phyloP scores from a whole-genome alignment of 768 basidiomycete genomes.

The Lactifluus echinatus region DNA sequence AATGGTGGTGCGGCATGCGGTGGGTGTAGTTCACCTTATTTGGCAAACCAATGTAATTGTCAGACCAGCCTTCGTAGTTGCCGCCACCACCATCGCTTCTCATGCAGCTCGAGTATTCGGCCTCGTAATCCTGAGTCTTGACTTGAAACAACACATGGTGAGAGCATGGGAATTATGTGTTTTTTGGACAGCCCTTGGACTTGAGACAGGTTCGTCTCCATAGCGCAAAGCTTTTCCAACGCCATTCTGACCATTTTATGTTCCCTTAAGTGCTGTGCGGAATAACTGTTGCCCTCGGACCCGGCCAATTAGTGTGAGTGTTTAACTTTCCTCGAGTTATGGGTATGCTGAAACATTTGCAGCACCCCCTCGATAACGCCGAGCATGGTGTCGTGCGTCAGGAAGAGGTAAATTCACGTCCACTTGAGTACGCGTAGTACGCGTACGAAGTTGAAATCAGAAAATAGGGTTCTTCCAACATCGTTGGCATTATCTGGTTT shows the following conservation, averaged over 20 bases:
- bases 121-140: constrained; percentile 8
- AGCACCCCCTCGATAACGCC: not conserved
- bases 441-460: not conserved
- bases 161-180: constrained; percentile 2
- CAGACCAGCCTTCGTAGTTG: constrained; percentile 12
- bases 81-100: not conserved
- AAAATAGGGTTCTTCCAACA: constrained; percentile 33
- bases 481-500: constrained; percentile 31
- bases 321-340: not conserved
- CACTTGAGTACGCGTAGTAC: not conserved
- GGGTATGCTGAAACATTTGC: not conserved
- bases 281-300: not conserved
- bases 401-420: constrained; percentile 5
- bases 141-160: not conserved
- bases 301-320: constrained; percentile 5
- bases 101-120: constrained; percentile 11
- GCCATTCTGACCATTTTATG: not conserved
- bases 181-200: constrained; percentile 6
- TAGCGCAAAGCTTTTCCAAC: not conserved
- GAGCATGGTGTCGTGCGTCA: not conserved
- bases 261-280: not conserved
- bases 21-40: not conserved
- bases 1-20: not conserved
- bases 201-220: constrained; percentile 8
- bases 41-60: not conserved